Percentiles rank a stretch among this genome's conserved stretches.
These are phyloP conservation scores for Discostella stelligera DNA, from an alignment of 352 stramenopile genomes.

Conservation along the genomic window DNA sequence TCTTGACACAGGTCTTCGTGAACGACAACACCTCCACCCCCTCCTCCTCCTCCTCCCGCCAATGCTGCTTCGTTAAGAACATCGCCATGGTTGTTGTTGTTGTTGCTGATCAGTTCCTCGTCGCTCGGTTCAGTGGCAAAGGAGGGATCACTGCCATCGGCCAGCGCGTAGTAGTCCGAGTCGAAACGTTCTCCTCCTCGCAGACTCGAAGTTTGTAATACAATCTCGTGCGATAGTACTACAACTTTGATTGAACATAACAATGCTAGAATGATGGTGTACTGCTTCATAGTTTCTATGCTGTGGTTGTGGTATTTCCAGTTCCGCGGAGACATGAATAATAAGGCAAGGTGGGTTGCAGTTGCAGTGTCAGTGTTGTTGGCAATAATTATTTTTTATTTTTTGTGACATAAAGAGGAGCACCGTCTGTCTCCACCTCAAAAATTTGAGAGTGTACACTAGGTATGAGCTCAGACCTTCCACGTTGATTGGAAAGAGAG, in stretches of 20 bases:
- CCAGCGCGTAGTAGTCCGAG: not conserved
- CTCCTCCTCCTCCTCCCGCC: not conserved
- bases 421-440: no score
- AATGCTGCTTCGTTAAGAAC: not conserved
- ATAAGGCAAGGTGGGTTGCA: no score
- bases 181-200: not conserved
- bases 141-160: not conserved
- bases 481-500: no score
- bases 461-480: no score
- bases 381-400: no score
- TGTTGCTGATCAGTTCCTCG: not conserved
- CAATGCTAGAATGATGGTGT: not conserved
- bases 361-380: no score
- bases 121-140: not conserved
- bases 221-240: not conserved
- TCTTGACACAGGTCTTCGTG: not conserved
- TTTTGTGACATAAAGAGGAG: no score
- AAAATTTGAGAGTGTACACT: no score
- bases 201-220: not conserved
- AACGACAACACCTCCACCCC: not conserved
- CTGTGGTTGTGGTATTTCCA: no score
- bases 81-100: not conserved
- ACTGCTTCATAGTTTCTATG: not conserved
- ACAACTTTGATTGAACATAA: not conserved
- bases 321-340: no score